A percentile compares a stretch with the other conserved stretches of the same genome.
These are phyloP conservation scores for Candida easanensis DNA, from an alignment of 805 yeast genomes.

Conservation along the genomic window DNA sequence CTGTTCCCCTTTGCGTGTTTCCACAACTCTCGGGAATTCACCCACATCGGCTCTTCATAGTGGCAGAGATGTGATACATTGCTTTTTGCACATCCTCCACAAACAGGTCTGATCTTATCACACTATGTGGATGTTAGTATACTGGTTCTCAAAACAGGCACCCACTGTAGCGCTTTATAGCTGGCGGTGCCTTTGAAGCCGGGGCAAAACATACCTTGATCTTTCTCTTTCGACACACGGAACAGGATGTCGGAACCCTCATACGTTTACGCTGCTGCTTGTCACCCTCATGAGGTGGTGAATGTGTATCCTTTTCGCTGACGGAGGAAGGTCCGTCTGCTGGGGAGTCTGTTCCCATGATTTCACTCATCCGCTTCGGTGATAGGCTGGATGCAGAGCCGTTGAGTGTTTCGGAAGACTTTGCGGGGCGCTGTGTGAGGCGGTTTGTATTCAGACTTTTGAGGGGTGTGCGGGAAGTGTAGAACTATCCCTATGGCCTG, in stretches of 20 bases:
- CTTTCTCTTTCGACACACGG: constrained; percentile 47
- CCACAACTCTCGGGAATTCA: constrained; percentile 44
- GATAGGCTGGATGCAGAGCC: too few relatives aligned
- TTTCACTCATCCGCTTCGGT: neutral
- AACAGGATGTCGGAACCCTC: constrained; percentile 46
- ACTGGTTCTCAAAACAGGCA: too few relatives aligned
- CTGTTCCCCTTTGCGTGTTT: constrained; percentile 31
- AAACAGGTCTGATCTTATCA: constrained; percentile 48
- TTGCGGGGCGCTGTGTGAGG: too few relatives aligned
- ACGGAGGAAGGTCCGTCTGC: neutral
- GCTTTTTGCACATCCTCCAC: constrained; percentile 52
- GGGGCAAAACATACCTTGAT: constrained; percentile 27
- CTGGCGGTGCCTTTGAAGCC: too few relatives aligned
- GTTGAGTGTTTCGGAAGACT: too few relatives aligned
- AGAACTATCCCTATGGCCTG: too few relatives aligned
- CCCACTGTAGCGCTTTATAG: too few relatives aligned
- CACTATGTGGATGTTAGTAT: constrained; percentile 25
- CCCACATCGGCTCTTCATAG: constrained; percentile 58
- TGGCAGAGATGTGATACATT: constrained; percentile 56
- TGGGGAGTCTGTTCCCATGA: neutral
- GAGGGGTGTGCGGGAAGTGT: too few relatives aligned
- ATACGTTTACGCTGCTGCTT: constrained; percentile 35
- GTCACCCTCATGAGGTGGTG: constrained; percentile 2
- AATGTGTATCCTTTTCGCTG: neutral
- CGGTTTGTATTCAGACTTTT: too few relatives aligned